Percentiles rank a stretch among this genome's conserved stretches.
Evolutionary conservation across 2,329 filamentous ascomycete species (phyloP).

Genomic region (Cladosporium oxysporum): DNA sequence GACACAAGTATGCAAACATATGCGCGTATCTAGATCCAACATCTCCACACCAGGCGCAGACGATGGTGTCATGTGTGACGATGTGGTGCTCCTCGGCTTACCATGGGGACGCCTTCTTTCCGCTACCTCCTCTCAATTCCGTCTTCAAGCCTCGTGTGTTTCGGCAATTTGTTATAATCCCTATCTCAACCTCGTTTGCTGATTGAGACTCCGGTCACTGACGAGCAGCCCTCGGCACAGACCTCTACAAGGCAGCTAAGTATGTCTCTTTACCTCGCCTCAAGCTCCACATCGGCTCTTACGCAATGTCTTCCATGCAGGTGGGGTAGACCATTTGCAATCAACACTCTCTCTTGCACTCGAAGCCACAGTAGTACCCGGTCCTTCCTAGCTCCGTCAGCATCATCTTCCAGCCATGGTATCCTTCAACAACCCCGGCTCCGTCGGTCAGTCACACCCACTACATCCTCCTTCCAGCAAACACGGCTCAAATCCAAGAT

Average conservation of each 20-base stretch:
- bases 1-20: neutral
- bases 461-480: neutral
- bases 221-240: neutral
- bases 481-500: slow-evolving; percentile 39
- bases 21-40: neutral
- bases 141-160: neutral
- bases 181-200: no score
- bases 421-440: slow-evolving; percentile 16
- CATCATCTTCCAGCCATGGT: slow-evolving; percentile 4
- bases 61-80: neutral
- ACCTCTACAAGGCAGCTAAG: neutral
- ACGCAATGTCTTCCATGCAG: neutral
- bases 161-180: neutral
- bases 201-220: neutral
- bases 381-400: neutral
- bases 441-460: slow-evolving; percentile 16
- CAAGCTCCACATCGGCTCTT: neutral
- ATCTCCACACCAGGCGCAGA: neutral
- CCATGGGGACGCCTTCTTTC: neutral
- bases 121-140: neutral
- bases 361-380: slow-evolving; percentile 5
- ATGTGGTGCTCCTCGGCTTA: neutral
- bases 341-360: slow-evolving; percentile 6
- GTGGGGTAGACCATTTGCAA: slow-evolving; percentile 13
- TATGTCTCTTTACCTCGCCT: neutral